Evolutionary conservation across 371 early-diverging fungal species (phyloP), one percentile per base, ranked within the genome.

Genomic region (Conidiobolus incongruus): DNA sequence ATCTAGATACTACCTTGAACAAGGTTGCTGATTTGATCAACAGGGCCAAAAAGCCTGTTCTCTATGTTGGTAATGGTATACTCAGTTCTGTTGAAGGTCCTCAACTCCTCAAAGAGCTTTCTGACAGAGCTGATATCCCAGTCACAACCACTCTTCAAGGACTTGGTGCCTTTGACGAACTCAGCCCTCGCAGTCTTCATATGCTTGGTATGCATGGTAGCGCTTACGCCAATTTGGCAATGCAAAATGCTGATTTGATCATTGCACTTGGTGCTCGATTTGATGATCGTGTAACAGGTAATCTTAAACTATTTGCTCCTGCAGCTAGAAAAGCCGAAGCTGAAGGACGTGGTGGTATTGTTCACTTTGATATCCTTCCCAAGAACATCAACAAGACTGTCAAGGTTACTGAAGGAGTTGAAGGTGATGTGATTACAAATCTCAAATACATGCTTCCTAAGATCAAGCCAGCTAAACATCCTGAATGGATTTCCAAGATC

Each of bases 171-270:
- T 91, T 78, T 54, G 91, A 91, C 53, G 96, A 95, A 60, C 50
- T 63, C 45, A 80, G 88, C 54, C 80, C 81, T 16, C 77, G 74
- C 46, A 75, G 81, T 22, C 65, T 95, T 44, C 90, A 91, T 58
- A 95, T 95, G 96, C 70, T 95, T 23, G 96, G 96, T 49, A 95
- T 95, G 96, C 96, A 95, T 61, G 96, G 96, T 21, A 69, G 79
- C 37, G 89, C 80, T 23, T 95, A 90, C 57, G 96, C 96, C 47
- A 95, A 95, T 55, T 58, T 95, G 51, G 85, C 92, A 21, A 91
- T 95, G 77, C 93, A 95, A 60, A 66, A 75, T 47, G 90, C 96
- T 28, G 96, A 95, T 62, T 60, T 83, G 32, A 81, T 95, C 47
- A 67, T 95, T 54, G 85, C 91, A 17, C 71, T 95, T n/a, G 96